Evolutionary conservation across 1,284 basidiomycete genomes (phyloP), one percentile per base, ranked within the genome.

Genomic region (Hypsizygus ulmarius): DNA sequence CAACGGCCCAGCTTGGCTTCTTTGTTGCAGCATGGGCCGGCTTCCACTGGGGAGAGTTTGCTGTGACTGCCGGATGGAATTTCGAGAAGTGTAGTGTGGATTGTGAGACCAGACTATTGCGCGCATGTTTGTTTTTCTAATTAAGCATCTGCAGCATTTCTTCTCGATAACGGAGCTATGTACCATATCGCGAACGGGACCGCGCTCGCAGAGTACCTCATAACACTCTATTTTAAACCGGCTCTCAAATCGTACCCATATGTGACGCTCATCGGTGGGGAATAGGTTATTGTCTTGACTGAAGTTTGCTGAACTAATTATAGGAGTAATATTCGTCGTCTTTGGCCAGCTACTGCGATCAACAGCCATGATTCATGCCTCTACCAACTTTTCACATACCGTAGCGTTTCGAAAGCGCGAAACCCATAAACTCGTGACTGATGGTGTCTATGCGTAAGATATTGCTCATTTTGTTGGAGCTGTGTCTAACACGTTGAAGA

Each of bases 31-130:
- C 85, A 1, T 92, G 90, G 87, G 77, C 88, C 1, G 69, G 76
- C 29, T 99, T 99, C 64, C 97, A 99, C 63, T 88, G 94, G 80
- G 83, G 82, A 32, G 97, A 99, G 66, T 99, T 96, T 64, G 87
- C 87, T 43, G 93, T 96, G 5, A 98, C 97, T 3, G 94, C 95
- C 1, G 90, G 90, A 14, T 99, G 92, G 89, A 99, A 99, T 66
- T 71, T 87, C 33, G 87, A 90, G 45, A 96, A 95, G 65, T 89
- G 95, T 59, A 93, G 84, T 52, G 82, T 96, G 3, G 93, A 97
- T 64, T 96, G 95, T 97, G 64, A 75, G 91, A 41, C 39, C 9
- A 11, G 28, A 32, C 32, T 33, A 47, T 18, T 33, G 28, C 41
- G 39, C 38, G 16, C 14, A 25, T 49, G 9, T 12, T 39, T 45